Conservation (phyloP, 1,139 yeast species). For the Meyerozyma carpophila region DNA sequence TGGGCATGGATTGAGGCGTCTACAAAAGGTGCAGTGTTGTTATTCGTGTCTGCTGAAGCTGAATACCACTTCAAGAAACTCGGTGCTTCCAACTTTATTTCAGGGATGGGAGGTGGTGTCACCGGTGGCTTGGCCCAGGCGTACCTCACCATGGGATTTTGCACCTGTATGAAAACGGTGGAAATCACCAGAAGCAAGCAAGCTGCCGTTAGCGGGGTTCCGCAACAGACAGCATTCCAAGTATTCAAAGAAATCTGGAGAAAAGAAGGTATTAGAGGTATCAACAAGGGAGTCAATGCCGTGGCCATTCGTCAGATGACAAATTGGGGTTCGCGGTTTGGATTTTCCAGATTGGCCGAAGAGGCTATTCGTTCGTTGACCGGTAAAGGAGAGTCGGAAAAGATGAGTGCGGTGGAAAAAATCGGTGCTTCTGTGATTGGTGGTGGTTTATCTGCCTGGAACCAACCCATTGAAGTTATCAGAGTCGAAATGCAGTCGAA, state of each 20-base stretch:
- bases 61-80: conserved; percentile 68
- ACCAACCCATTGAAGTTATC: conserved; percentile 96
- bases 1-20: conserved; percentile 99
- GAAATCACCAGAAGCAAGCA: conserved; percentile 90
- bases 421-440: conserved; percentile 85
- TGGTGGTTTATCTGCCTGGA: conserved; percentile 98
- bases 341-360: conserved; percentile 87
- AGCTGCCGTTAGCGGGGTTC: conserved; percentile 56
- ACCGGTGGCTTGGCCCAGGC: conserved; percentile 96
- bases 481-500: conserved; percentile 97
- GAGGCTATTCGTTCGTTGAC: conserved; percentile 64
- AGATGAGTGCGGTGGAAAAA: conserved; percentile 71
- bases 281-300: conserved; percentile 98
- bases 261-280: conserved; percentile 87
- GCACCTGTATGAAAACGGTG: conserved; percentile 97
- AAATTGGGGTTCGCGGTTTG: conserved; percentile 98
- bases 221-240: conserved; percentile 72
- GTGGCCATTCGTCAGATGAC: conserved; percentile 98
- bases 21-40: conserved; percentile 94
- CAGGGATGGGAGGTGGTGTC: conserved; percentile 95
- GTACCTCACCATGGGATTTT: conserved; percentile 93
- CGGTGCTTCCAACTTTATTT: conserved; percentile 66
- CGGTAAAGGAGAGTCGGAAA: conserved; percentile 57
- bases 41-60: conserved; percentile 88
- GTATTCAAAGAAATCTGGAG: conserved; percentile 81